Evolutionary conservation across 2,329 filamentous ascomycete species (phyloP), one percentile per base, ranked within the genome.

Genomic region (Lecanicillium sp.): DNA sequence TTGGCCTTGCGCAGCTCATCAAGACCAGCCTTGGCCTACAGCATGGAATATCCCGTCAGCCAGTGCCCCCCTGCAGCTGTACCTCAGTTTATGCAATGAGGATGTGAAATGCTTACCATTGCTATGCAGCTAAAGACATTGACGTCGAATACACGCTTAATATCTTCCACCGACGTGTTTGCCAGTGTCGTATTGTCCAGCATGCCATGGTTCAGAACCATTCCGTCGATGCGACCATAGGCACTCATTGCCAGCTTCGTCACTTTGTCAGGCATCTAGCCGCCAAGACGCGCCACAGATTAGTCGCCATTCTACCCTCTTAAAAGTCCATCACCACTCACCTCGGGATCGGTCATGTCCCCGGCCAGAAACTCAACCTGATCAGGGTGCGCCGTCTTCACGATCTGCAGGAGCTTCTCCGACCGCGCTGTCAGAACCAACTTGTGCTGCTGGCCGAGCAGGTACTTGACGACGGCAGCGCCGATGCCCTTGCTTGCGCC

Each of bases 131-230:
- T 90, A 57, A 96, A 88, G 50, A 97, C 79, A 57, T 97, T 97
- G 45, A 87, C 69, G 49, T 94, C 81, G 60, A 87, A 96, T 8
- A 74, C 68, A 2, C 65, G 61, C 52, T 79, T 81, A 86, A 89
- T 96, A 44, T 84, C 81, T 28, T 84, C 78, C 0, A 79, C 55
- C n/a, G 76, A 74, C 13, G 73, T 71, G 40, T 90, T 75, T 4
- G 66, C 77, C 32, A 97, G 65, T 36, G 76, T 77, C 30, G 94
- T 80, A 1, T 87, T 84, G n/a, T 79, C 74, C 32, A 98, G 64
- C 1, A 79, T 69, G 15, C 88, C 89, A 56, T 98, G 92, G 59
- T 97, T 97, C 45, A 97, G 66, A 11, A 98, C 77, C 32, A 98
- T 58, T 2, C 81, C 84, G 55, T 98, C 88, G 4, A 98, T 62